phyloP scores from a whole-genome alignment of 2,329 filamentous ascomycete species.

The Fusarium neocosmosporiellum region DNA sequence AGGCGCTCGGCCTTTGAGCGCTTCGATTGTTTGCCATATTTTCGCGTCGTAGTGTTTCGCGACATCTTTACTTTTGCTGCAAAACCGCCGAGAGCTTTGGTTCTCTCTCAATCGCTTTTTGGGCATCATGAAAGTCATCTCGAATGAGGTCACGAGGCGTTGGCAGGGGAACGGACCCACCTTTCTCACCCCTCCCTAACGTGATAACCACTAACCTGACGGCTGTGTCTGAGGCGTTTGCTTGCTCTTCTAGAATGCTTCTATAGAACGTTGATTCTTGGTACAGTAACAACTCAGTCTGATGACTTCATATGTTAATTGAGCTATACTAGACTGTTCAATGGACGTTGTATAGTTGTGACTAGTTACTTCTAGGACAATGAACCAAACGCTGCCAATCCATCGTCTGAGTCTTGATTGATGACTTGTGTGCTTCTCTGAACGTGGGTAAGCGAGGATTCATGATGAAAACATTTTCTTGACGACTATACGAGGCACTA shows the following conservation, averaged over 20 bases:
- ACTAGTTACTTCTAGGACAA: neutral
- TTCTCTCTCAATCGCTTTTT: neutral
- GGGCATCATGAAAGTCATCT: constrained; percentile 4
- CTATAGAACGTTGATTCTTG: neutral
- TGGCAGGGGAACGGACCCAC: constrained; percentile 39
- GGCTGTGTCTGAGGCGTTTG: neutral
- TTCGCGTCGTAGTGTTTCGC: constrained; percentile 55
- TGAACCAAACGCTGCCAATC: neutral
- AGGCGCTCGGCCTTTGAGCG: constrained; percentile 60
- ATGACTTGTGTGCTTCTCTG: neutral
- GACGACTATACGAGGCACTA: neutral
- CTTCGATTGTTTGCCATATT: constrained; percentile 63
- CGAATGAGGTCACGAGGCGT: constrained; percentile 24
- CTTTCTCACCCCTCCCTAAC: neutral
- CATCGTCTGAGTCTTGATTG: neutral
- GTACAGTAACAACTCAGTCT: neutral
- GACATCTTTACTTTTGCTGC: constrained; percentile 54
- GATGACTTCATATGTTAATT: neutral
- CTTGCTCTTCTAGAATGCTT: neutral
- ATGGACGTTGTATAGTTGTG: neutral
- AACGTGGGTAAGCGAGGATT: neutral
- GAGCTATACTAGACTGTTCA: neutral
- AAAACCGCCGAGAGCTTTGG: neutral
- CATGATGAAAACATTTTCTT: neutral
- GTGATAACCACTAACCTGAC: neutral